These are phyloP conservation scores for Clonostachys rhizophaga DNA, from an alignment of 2,329 filamentous ascomycete genomes.

Conservation along the genomic window DNA sequence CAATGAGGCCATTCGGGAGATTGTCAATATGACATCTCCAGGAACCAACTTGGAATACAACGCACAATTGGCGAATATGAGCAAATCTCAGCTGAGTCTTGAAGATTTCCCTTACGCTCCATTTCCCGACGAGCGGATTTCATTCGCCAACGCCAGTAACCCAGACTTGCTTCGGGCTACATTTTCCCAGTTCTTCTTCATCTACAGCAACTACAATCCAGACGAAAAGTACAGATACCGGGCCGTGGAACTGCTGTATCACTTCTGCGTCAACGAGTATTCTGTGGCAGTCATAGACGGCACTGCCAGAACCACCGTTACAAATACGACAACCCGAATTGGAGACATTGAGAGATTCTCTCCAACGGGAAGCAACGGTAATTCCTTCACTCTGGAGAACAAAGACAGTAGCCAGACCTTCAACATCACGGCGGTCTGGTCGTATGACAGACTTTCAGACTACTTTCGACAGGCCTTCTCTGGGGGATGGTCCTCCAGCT, in stretches of 20 bases:
- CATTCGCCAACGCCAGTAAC: not conserved
- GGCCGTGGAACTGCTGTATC: constrained; percentile 6
- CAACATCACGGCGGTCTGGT: not conserved
- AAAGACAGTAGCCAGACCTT: not conserved
- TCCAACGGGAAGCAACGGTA: not conserved
- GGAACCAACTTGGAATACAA: not conserved
- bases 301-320: not conserved
- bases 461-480: constrained; percentile 1
- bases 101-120: not conserved
- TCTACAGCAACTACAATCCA: constrained; percentile 1
- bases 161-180: constrained; percentile 1
- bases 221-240: not conserved
- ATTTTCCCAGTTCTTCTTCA: constrained; percentile 2
- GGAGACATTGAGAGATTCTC: not conserved
- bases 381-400: not conserved
- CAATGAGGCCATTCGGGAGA: not conserved
- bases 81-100: not conserved
- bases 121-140: constrained; percentile 1
- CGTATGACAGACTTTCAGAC: not conserved
- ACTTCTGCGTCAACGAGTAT: constrained; percentile 8
- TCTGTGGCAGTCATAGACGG: constrained; percentile 3
- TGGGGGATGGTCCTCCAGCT: not conserved
- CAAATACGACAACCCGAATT: not conserved
- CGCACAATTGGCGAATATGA: not conserved
- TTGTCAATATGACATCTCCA: constrained; percentile 3